Evolutionary conservation across 371 early-diverging fungal species (phyloP), one percentile per base, ranked within the genome.

Genomic region (Saksenaea vasiformis): DNA sequence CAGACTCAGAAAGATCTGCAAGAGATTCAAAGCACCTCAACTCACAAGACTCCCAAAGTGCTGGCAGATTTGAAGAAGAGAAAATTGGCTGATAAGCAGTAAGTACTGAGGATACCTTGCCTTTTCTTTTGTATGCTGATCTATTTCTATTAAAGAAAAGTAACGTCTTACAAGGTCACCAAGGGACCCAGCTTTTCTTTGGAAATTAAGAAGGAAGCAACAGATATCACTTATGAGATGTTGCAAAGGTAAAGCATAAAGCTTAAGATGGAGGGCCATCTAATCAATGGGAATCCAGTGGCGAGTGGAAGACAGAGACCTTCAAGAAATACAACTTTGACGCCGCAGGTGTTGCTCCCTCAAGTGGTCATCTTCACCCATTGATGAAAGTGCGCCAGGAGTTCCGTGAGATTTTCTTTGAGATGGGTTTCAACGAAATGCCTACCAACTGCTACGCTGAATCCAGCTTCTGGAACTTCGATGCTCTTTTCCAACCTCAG

Each of bases 381-480:
- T 86, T 99, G 55, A 91, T 98, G 91, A 99, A 99, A 81, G 98
- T 99, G 38, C 95, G 98, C 67, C 98, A 98, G 70, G 99, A 99
- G 81, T 98, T 99, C 88, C 90, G 98, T 61, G 92, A 95, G 66
- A 98, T 99, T 73, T 99, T 99, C 87, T 94, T 99, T 79, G 99
- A 99, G 78, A 92, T 99, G 83, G 98, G 98, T 5, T 99, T 99
- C 87, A 86, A 90, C 67, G 99, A 99, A 83, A 99, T 99, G 99
- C 93, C 96, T 37, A 97, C 99, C 62, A 95, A 95, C 87, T 87
- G 92, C 78, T 99, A 92, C 82, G 98, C 98, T 62, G 99, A 99
- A 77, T 93, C 94, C 53, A 95, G 98, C 72, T 99, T 99, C 91
- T 99, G 99, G 99, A 99, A 99, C 85, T 99, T 99, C 79, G 99